Percentiles rank a stretch among this genome's conserved stretches.
Evolutionary conservation across 2,329 filamentous ascomycete species (phyloP).

Genomic region (Setomelanomma holmii): DNA sequence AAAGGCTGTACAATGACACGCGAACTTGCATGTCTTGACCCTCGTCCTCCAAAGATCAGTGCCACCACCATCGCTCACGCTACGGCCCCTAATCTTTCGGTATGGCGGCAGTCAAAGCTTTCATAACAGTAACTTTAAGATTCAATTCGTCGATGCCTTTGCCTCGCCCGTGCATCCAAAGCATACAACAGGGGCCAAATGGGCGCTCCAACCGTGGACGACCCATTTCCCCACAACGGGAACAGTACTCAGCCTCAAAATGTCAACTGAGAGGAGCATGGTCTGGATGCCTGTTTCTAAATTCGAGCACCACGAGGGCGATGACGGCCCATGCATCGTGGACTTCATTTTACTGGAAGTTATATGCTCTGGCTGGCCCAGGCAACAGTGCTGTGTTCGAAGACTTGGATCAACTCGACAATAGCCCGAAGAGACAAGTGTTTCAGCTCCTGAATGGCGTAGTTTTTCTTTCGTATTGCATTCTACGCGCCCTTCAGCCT

Average conservation of each 20-base stretch:
- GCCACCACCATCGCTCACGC: constrained; percentile 30
- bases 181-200: constrained; percentile 16
- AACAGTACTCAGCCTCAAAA: constrained; percentile 38
- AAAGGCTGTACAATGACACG: constrained; percentile 18
- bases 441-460: constrained; percentile 29
- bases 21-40: constrained; percentile 12
- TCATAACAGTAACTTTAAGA: constrained; percentile 7
- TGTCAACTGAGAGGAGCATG: constrained; percentile 23
- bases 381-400: constrained; percentile 11
- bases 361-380: constrained; percentile 36
- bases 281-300: constrained; percentile 31
- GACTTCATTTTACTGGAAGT: constrained; percentile 27
- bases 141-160: constrained; percentile 25
- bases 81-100: constrained; percentile 10
- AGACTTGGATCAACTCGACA: constrained; percentile 16
- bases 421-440: constrained; percentile 11
- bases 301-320: constrained; percentile 19
- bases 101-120: constrained; percentile 16
- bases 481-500: constrained; percentile 15
- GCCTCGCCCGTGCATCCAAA: constrained; percentile 9
- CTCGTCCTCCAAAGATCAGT: constrained; percentile 18
- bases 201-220: constrained; percentile 17
- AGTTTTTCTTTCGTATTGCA: constrained; percentile 17
- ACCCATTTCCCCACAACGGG: constrained; percentile 29
- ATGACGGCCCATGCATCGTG: constrained; percentile 24